These are phyloP conservation scores for Torulaspora delbrueckii DNA, from an alignment of 805 yeast genomes.

Conservation along the genomic window DNA sequence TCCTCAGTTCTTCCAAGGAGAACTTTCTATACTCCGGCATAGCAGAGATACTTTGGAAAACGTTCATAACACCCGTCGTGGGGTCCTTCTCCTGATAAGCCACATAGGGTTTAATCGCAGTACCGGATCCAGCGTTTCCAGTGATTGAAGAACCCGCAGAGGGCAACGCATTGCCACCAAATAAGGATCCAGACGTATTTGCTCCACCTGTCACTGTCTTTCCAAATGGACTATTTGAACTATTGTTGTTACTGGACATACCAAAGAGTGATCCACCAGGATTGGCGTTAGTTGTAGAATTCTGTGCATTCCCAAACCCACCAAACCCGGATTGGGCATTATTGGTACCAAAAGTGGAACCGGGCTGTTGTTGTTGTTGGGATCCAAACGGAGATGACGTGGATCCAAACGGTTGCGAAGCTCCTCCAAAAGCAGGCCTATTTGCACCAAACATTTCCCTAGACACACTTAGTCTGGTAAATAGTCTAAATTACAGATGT, in stretches of 20 bases:
- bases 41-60: slow-evolving; percentile 68
- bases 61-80: slow-evolving; percentile 48
- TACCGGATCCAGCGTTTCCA: slow-evolving; percentile 43
- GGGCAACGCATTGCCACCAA: slow-evolving; percentile 29
- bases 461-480: not conserved
- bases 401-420: slow-evolving; percentile 21
- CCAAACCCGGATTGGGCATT: slow-evolving; percentile 36
- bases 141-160: slow-evolving; percentile 15
- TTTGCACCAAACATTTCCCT: slow-evolving; percentile 21
- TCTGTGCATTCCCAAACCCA: slow-evolving; percentile 28
- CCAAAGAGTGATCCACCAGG: slow-evolving; percentile 32
- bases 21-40: slow-evolving; percentile 87
- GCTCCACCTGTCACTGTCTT: slow-evolving; percentile 26
- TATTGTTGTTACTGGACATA: slow-evolving; percentile 24
- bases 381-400: slow-evolving; percentile 22
- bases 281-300: slow-evolving; percentile 13
- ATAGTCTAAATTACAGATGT: not conserved
- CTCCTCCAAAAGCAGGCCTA: slow-evolving; percentile 21
- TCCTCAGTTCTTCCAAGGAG: slow-evolving; percentile 83
- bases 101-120: slow-evolving; percentile 65
- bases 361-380: slow-evolving; percentile 20
- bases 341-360: slow-evolving; percentile 34
- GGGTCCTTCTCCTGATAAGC: slow-evolving; percentile 69
- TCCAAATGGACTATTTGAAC: slow-evolving; percentile 21
- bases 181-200: slow-evolving; percentile 37